Evolutionary conservation across 2,329 filamentous ascomycete genomes (phyloP).

Genomic region (Verticillium dahliae): DNA sequence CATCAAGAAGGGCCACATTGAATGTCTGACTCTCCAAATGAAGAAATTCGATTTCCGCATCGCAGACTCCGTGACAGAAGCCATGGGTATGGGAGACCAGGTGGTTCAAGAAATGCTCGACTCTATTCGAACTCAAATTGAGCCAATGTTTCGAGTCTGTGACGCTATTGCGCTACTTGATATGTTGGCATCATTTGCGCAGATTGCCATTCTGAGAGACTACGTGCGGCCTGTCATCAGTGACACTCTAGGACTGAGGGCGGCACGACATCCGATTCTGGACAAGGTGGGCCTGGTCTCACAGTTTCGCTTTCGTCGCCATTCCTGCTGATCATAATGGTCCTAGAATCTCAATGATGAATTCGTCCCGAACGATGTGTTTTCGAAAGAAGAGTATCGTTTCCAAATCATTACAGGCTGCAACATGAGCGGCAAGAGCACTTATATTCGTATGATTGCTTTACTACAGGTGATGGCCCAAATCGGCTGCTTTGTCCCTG

Average conservation of each 20-base stretch:
- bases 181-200: constrained; percentile 72
- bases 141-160: constrained; percentile 73
- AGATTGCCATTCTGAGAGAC: constrained; percentile 57
- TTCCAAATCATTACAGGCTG: constrained; percentile 94
- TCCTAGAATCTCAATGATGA: constrained; percentile 29
- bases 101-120: constrained; percentile 66
- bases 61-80: constrained; percentile 74
- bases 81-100: constrained; percentile 74
- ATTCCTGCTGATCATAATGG: background rate
- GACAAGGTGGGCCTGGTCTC: constrained; percentile 47
- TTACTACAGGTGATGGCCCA: constrained; percentile 90
- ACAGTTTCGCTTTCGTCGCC: background rate
- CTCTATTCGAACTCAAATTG: constrained; percentile 64
- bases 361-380: constrained; percentile 87
- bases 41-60: constrained; percentile 77
- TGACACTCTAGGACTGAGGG: constrained; percentile 63
- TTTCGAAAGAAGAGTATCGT: constrained; percentile 69
- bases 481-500: constrained; percentile 85
- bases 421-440: constrained; percentile 98
- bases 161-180: constrained; percentile 84
- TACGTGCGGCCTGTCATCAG: constrained; percentile 63
- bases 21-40: constrained; percentile 81
- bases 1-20: constrained; percentile 65
- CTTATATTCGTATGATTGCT: constrained; percentile 81
- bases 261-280: constrained; percentile 70